phyloP scores from a whole-genome alignment of 352 stramenopile genomes.

The Globisporangium splendens region DNA sequence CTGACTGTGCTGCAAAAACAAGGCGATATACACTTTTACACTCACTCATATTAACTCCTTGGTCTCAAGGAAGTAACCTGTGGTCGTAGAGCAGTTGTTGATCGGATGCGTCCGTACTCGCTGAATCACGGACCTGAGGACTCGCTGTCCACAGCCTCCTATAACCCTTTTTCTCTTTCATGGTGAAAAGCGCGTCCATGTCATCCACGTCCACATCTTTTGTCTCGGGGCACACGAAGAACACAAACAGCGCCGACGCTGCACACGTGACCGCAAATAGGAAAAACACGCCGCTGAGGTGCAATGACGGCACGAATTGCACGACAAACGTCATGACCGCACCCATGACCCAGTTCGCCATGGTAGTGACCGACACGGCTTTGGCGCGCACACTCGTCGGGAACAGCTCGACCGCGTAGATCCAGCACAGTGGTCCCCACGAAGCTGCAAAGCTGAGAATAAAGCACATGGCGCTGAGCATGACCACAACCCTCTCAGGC shows the following conservation, averaged over 20 bases:
- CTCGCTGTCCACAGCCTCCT: no score
- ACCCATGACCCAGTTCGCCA: constrained; percentile 18
- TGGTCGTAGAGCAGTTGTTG: no score
- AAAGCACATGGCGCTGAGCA: constrained; percentile 18
- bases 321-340: constrained; percentile 15
- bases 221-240: constrained; percentile 14
- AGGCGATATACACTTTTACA: no score
- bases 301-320: constrained; percentile 17
- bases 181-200: constrained; percentile 12
- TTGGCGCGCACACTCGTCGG: constrained; percentile 18
- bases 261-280: constrained; percentile 28
- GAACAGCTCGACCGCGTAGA: constrained; percentile 26
- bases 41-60: no score
- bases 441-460: constrained; percentile 24
- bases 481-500: constrained; percentile 18
- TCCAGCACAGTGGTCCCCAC: constrained; percentile 24
- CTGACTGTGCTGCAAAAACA: no score
- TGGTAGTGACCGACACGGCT: constrained; percentile 19
- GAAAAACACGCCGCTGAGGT: constrained; percentile 24
- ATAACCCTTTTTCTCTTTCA: neutral
- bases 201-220: constrained; percentile 15
- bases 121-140: no score
- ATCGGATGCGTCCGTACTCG: no score
- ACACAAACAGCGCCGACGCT: constrained; percentile 15
- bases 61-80: no score